Conservation (phyloP, 225 moss, liverwort and hornwort species). For the Polytrichum formosum region DNA sequence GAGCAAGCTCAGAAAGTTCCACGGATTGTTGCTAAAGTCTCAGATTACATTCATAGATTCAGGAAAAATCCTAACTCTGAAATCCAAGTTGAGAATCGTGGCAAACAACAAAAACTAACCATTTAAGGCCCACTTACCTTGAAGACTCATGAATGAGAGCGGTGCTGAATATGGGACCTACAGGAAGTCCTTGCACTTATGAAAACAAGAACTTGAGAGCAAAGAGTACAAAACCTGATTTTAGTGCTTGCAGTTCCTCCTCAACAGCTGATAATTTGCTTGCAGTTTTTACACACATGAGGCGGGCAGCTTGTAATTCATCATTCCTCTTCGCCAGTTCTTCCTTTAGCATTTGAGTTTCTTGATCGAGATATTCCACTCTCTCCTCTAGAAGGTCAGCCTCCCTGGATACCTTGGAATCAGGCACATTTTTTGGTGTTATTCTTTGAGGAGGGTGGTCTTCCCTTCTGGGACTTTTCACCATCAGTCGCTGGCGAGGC, state of each 20-base stretch:
- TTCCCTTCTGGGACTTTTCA: conserved; percentile 29
- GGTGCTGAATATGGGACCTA: too few relatives aligned
- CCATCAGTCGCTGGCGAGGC: conserved; percentile 45
- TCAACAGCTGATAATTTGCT: conserved; percentile 74
- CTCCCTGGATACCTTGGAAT: conserved; percentile 14
- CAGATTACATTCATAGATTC: too few relatives aligned
- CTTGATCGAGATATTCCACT: conserved; percentile 62
- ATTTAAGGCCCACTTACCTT: too few relatives aligned
- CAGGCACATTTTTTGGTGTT: conserved; percentile 20
- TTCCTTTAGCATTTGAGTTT: conserved; percentile 68
- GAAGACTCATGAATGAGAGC: too few relatives aligned
- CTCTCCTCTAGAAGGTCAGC: conserved; percentile 45
- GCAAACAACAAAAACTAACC: too few relatives aligned
- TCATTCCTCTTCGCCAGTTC: conserved; percentile 53
- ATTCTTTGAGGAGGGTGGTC: conserved; percentile 25
- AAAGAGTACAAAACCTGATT: conserved; percentile 10
- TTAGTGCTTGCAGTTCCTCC: conserved; percentile 55
- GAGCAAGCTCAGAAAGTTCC: too few relatives aligned
- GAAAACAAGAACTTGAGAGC: conserved; percentile 1
- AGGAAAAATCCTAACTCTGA: too few relatives aligned
- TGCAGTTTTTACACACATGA: conserved; percentile 77
- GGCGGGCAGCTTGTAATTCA: conserved; percentile 67
- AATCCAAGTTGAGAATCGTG: too few relatives aligned
- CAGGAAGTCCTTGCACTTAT: background rate
- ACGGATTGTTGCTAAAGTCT: too few relatives aligned